Conservation (phyloP, 1,139 yeast species). For the Ashbya aceris region DNA sequence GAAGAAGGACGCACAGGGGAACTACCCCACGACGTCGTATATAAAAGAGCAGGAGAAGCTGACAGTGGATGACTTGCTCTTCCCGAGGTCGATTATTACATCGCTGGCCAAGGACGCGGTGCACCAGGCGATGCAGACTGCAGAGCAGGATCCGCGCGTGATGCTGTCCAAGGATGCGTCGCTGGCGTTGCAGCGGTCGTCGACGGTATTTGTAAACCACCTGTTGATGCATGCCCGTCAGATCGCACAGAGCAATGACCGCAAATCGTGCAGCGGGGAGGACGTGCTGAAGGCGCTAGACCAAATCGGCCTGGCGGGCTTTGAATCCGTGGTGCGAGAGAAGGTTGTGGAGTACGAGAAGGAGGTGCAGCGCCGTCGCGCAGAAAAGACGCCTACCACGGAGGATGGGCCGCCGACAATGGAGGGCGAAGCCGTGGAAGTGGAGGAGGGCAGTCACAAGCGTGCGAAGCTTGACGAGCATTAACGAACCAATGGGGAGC, state of each 20-base stretch:
- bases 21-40: slow-evolving; percentile 38
- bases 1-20: slow-evolving; percentile 68
- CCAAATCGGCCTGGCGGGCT: slow-evolving; percentile 39
- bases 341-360: slow-evolving; percentile 26
- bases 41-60: slow-evolving; percentile 45
- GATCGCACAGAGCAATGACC: slow-evolving; percentile 40
- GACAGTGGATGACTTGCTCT: slow-evolving; percentile 59
- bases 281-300: slow-evolving; percentile 56
- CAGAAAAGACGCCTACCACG: slow-evolving; percentile 9
- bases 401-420: slow-evolving; percentile 14
- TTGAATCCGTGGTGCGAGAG: slow-evolving; percentile 30
- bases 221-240: slow-evolving; percentile 54
- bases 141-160: slow-evolving; percentile 14
- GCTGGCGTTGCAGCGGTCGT: slow-evolving; percentile 57
- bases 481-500: not conserved
- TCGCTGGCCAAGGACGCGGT: slow-evolving; percentile 46
- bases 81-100: slow-evolving; percentile 55
- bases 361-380: slow-evolving; percentile 19
- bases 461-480: slow-evolving; percentile 10
- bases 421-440: slow-evolving; percentile 20
- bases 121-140: slow-evolving; percentile 19
- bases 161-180: slow-evolving; percentile 58
- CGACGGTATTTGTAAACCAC: slow-evolving; percentile 67
- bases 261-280: slow-evolving; percentile 57
- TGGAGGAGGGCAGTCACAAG: slow-evolving; percentile 21